These are phyloP conservation scores for Nitzschia sp. DNA, from an alignment of 108 stramenopile species.

Conservation along the genomic window DNA sequence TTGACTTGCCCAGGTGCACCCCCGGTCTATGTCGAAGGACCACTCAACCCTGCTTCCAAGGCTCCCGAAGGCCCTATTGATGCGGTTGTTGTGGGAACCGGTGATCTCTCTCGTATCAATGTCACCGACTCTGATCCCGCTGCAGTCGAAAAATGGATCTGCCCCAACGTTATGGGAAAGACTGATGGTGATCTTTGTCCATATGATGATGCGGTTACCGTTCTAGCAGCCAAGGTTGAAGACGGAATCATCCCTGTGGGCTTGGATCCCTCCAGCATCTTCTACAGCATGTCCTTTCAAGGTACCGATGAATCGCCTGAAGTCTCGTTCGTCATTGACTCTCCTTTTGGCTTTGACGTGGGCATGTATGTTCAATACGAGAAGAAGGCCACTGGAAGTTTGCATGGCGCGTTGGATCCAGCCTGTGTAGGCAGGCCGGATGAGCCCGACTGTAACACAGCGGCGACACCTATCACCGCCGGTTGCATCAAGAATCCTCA, in stretches of 20 bases:
- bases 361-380: not conserved
- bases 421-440: not conserved
- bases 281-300: not conserved
- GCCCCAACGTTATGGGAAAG: not conserved
- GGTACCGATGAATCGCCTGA: not conserved
- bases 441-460: not conserved
- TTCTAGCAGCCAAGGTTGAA: not conserved
- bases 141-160: not conserved
- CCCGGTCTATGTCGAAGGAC: no score
- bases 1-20: no score
- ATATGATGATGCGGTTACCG: not conserved
- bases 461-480: not conserved
- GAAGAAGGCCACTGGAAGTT: not conserved
- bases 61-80: no score
- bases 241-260: constrained; percentile 2
- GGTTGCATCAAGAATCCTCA: not conserved
- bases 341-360: not conserved
- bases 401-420: not conserved
- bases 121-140: no score
- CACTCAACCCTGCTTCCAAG: no score
- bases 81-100: no score
- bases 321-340: not conserved
- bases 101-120: no score
- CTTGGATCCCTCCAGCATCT: not conserved
- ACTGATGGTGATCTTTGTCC: not conserved